Evolutionary conservation across 768 basidiomycete species (phyloP).

Genomic region (Lentinula lateritia): DNA sequence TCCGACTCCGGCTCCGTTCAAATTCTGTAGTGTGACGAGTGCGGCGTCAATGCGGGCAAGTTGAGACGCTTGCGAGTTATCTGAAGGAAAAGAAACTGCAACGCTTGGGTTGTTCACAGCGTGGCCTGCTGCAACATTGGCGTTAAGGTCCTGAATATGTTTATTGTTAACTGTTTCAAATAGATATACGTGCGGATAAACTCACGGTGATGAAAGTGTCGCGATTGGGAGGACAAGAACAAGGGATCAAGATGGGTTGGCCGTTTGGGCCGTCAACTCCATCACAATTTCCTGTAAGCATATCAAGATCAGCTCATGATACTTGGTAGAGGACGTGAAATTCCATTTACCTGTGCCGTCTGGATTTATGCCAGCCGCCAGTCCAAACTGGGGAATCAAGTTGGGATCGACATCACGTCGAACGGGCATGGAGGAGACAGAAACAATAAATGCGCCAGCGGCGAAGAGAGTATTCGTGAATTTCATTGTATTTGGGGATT

Average conservation of each 20-base stretch:
- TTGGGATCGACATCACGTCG: constrained; percentile 37
- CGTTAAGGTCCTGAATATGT: constrained; percentile 34
- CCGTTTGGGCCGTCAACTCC: constrained; percentile 56
- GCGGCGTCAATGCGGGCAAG: constrained; percentile 54
- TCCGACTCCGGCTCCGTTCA: constrained; percentile 62
- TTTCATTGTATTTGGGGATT: constrained; percentile 21
- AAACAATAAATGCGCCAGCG: constrained; percentile 25
- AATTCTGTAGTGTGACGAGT: constrained; percentile 64
- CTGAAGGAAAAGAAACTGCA: constrained; percentile 56
- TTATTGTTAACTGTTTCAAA: not conserved
- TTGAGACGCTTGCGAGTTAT: constrained; percentile 46
- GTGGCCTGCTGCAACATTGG: constrained; percentile 56
- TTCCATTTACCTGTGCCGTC: constrained; percentile 42
- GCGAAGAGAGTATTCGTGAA: constrained; percentile 24
- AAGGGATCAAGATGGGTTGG: constrained; percentile 55
- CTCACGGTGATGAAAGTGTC: constrained; percentile 45
- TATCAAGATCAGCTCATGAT: not conserved
- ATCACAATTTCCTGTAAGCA: constrained; percentile 54
- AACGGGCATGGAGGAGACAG: constrained; percentile 35
- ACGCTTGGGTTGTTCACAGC: constrained; percentile 59
- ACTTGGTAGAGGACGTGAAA: constrained; percentile 56
- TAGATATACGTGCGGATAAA: not conserved
- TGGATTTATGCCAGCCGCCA: constrained; percentile 50
- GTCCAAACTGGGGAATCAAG: constrained; percentile 60
- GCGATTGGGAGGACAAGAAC: constrained; percentile 57